Evolutionary conservation across 257 asterid species (phyloP), one percentile per base, ranked within the genome.

Genomic region (Paraleonurus japonicus): DNA sequence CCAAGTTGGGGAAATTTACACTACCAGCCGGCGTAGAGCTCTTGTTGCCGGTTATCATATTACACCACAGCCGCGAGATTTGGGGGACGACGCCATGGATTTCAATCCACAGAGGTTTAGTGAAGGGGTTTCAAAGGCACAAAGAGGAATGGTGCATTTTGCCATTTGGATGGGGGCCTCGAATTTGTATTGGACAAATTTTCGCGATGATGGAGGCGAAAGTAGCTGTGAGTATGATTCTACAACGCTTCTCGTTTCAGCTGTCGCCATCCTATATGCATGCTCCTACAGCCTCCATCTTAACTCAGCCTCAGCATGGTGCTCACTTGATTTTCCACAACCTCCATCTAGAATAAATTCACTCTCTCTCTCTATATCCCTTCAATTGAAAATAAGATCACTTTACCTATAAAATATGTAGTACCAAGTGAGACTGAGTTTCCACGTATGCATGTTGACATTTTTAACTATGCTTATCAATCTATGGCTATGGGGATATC

Each of bases 151-250:
- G 79, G 67, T 0, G 11, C 63, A 0, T 85, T 69, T 65, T 77
- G 62, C 87, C 87, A 0, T 82, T 85, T 24, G 84, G 89, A 0
- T 65, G 85, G 85, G 85, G 89, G 0, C 84, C 86, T 11, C 73
- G 81, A 10, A 80, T 80, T 0, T 84, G 89, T 26, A 43, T 77
- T 0, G 86, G 89, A 2, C 86, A 80, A 50, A 65, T 5, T 5
- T 81, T 84, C 27, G 81, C 81, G 0, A 62, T 84, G 86, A 0
- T 69, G 12, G 80, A 81, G 77, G 80, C 80, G 1, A 82, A 80
- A 65, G 9, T 76, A 37, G 84, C 37, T 0, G 0, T 81, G 35
- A 48, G 73, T 1, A 81, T 79, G 85, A 75, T 83, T 19, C 67
- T 83, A 0, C 83, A 72, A 28, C 78, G 79, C 43, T 78, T 83